Evolutionary conservation across 768 basidiomycete genomes (phyloP), one percentile per base, ranked within the genome.

Genomic region (Chlorophyllum brunneum): DNA sequence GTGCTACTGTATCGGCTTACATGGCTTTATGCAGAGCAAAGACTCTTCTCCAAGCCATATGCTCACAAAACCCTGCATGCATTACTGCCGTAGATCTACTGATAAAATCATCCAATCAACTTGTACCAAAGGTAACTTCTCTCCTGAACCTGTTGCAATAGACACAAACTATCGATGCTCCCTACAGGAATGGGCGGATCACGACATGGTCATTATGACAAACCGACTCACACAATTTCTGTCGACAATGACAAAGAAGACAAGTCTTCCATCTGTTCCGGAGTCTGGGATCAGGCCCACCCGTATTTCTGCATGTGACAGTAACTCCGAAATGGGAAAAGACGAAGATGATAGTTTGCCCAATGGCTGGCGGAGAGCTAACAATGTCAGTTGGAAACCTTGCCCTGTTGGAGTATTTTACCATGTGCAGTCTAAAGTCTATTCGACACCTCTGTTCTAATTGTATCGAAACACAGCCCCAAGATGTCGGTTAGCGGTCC

Each of bases 391-490:
- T 31, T 89, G 88, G 88, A 74, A 69, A 56, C 74, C 82, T 2
- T 83, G 80, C 60, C 87, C 88, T 4, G 83, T 91, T 39, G 88
- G 88, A 7, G 72, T 86, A 7, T 65, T 63, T 42, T 43, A 50
- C 45, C 29, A 31, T 23, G 31, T 7, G 8, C 27, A 26, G 23
- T 34, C 24, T 40, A 40, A 33, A 54, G 39, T 47, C 37, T n/a
- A n/a, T n/a, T n/a, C n/a, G n/a, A n/a, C n/a, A n/a, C n/a, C n/a
- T n/a, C n/a, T n/a, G n/a, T n/a, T n/a, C n/a, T n/a, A n/a, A n/a
- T n/a, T n/a, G n/a, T n/a, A n/a, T n/a, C n/a, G n/a, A n/a, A n/a
- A n/a, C n/a, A n/a, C n/a, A n/a, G n/a, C n/a, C n/a, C n/a, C n/a
- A n/a, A n/a, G n/a, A n/a, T n/a, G n/a, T n/a, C n/a, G n/a, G n/a